Base-by-base conservation (phyloP, 2,329 filamentous ascomycete species). In the Celoporthe dispersa region DNA sequence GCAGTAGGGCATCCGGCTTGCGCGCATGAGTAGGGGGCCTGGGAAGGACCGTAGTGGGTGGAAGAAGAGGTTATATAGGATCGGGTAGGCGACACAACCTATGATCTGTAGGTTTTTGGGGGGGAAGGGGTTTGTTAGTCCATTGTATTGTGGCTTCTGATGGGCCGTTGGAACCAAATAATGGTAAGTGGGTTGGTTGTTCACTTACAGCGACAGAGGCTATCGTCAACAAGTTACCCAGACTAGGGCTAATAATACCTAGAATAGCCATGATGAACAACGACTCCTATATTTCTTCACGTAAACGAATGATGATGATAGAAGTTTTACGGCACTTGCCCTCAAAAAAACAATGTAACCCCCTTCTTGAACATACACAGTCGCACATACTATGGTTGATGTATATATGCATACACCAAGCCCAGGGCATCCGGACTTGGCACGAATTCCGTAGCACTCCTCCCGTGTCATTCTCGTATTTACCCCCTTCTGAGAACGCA, bases 1-100 rank as follows among this genome's bases (percentile, higher is more conserved):
- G 68, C 48, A 64, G 66, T 72, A 68, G 33, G 65, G 63, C 16
- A 70, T n/a, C 31, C 69, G 70, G 22, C 73, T 73, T 1, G 69
- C 71, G 35, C 68, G 68, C 55, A 71, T 71, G 28, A 72, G 66
- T n/a, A 68, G 67, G 11, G 74, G 73, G 16, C 74, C 74, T 1
- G 74, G 74, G 62, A 71, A 72, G 39, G 69, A 68, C 6, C 73
- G 64, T 19, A 75, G 71, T 14, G 74, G 74, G 68, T 75, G 74
- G 51, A 75, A 66, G 67, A 69, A 71, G 39, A 75, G 37, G n/a
- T 73, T 69, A 31, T 74, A 74, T 39, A 72, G 22, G 35, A 64
- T 31, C 16, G 55, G 25, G 62, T 48, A 37, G 31, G 67, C 16
- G 64, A 70, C 9, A 31, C 60, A 71, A 53, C 55, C 69, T 61